Conservation (phyloP, 1,139 yeast genomes). For the Pichia norvegensis region DNA sequence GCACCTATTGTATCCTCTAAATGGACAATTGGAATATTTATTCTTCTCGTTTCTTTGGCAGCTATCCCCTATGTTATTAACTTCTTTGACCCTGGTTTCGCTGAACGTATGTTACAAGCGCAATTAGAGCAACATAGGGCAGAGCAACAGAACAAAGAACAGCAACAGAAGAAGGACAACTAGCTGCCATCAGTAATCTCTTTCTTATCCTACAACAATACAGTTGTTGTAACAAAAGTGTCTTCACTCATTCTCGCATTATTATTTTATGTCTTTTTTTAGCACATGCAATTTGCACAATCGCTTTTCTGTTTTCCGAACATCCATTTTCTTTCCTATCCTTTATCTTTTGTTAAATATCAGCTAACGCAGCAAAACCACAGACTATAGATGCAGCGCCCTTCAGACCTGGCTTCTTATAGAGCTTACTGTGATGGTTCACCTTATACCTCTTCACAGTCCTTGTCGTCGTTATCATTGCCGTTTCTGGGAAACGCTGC, state of each 20-base stretch:
- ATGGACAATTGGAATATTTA: constrained; percentile 12
- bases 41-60: constrained; percentile 9
- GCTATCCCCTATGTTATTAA: constrained; percentile 21
- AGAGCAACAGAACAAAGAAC: background rate
- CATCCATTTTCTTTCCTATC: background rate
- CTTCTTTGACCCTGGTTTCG: constrained; percentile 23
- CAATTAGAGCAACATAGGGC: background rate
- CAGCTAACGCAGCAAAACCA: no score
- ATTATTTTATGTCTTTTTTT: background rate
- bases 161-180: background rate
- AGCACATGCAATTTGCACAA: background rate
- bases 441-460: background rate
- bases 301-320: no score
- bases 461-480: background rate
- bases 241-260: background rate
- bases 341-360: no score
- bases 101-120: constrained; percentile 19
- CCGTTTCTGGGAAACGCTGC: background rate
- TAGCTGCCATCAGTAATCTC: background rate
- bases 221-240: no score
- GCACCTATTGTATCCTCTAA: constrained; percentile 2
- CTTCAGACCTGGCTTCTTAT: background rate
- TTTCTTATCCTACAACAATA: no score
- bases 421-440: background rate
- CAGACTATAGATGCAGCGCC: background rate